A percentile compares a stretch with the other conserved stretches of the same genome.
These are phyloP conservation scores for Zygoascus ofunaensis DNA, from an alignment of 805 yeast species.

Conservation along the genomic window DNA sequence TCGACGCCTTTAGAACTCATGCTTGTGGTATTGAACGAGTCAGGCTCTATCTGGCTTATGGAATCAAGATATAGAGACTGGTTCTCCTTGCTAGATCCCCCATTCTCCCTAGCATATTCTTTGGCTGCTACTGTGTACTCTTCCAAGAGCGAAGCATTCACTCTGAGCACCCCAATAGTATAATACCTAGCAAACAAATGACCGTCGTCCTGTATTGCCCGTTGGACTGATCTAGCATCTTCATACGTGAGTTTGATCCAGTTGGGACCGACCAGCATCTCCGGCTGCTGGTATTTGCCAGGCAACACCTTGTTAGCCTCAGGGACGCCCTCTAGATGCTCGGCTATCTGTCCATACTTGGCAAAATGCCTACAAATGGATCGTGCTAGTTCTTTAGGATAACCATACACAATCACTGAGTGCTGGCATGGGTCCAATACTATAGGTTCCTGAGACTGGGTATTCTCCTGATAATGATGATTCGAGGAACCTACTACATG, in stretches of 20 bases:
- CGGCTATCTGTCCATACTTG: conserved; percentile 72
- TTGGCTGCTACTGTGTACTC: not conserved
- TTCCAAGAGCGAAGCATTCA: not conserved
- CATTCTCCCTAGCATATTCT: not conserved
- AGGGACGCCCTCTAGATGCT: conserved; percentile 49
- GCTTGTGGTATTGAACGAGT: not conserved
- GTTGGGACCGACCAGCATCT: conserved; percentile 74
- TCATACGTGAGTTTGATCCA: conserved; percentile 90
- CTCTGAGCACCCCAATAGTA: conserved; percentile 1
- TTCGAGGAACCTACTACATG: not conserved
- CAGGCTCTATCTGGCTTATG: not conserved
- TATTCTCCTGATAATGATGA: not conserved
- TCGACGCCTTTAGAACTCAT: not conserved
- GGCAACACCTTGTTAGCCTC: conserved; percentile 22
- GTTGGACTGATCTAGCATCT: conserved; percentile 60
- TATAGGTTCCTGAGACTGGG: not conserved
- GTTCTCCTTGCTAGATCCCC: not conserved
- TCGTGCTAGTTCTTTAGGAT: conserved; percentile 65
- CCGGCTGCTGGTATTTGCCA: conserved; percentile 25
- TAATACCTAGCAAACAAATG: conserved; percentile 33
- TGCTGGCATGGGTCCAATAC: not conserved
- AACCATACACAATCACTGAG: conserved; percentile 81
- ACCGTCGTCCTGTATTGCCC: conserved; percentile 84
- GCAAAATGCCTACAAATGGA: conserved; percentile 63
- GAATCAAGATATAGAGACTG: not conserved